phyloP scores from a whole-genome alignment of 257 asterid species.

The Solanum verrucosum region DNA sequence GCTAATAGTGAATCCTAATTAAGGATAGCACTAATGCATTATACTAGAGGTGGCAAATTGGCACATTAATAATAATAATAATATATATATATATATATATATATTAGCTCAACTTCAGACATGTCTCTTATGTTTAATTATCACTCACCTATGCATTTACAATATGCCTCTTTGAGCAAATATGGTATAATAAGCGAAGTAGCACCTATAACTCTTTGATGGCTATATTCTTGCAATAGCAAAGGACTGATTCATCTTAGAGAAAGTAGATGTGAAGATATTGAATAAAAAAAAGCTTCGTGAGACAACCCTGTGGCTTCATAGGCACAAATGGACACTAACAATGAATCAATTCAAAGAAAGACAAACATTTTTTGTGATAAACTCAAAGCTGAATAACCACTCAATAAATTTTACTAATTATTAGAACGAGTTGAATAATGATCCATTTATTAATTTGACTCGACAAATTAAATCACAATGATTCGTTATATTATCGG shows the following conservation, averaged over 20 bases:
- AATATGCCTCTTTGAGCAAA: background rate
- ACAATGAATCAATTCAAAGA: background rate
- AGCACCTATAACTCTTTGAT: background rate
- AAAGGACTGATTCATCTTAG: background rate
- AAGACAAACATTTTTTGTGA: background rate
- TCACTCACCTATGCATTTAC: background rate
- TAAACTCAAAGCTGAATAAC: no score
- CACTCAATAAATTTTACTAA: no score
- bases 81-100: no score
- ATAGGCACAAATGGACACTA: background rate
- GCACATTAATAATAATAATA: no score
- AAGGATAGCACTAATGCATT: background rate
- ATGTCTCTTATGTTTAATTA: background rate
- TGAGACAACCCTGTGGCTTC: background rate
- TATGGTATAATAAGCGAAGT: background rate
- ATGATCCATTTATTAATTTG: background rate
- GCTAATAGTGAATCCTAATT: background rate
- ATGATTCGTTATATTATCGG: background rate
- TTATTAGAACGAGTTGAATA: background rate
- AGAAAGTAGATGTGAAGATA: background rate
- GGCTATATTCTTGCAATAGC: background rate
- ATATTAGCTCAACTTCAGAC: no score
- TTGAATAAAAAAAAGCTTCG: background rate
- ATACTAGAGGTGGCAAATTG: background rate
- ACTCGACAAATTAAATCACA: background rate